Conservation (phyloP, 2,329 filamentous ascomycete genomes). For the Sphaerostilbella broomeana region DNA sequence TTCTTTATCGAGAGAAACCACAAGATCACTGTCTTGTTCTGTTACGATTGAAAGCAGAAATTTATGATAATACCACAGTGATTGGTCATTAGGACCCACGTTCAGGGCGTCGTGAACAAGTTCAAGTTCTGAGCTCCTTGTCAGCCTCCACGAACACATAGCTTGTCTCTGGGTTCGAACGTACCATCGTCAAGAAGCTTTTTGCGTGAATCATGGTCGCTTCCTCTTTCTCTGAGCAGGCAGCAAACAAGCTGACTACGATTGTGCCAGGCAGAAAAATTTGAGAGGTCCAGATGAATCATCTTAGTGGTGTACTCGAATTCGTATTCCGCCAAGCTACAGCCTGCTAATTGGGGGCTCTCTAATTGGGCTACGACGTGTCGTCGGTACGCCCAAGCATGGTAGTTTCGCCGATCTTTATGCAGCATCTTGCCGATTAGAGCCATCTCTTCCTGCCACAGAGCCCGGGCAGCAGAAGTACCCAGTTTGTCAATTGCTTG, state of each 20-base stretch:
- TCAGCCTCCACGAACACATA: not conserved
- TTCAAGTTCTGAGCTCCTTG: conserved; percentile 54
- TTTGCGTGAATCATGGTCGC: conserved; percentile 55
- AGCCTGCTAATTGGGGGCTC: conserved; percentile 42
- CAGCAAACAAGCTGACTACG: conserved; percentile 76
- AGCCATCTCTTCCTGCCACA: conserved; percentile 81
- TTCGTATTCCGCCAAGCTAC: conserved; percentile 69
- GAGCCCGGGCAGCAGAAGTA: conserved; percentile 44
- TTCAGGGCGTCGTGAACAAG: conserved; percentile 73
- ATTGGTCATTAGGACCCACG: conserved; percentile 89
- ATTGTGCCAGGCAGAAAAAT: conserved; percentile 96
- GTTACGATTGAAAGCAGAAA: conserved; percentile 69
- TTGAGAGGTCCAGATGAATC: conserved; percentile 79
- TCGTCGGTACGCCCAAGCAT: conserved; percentile 90
- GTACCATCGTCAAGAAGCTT: conserved; percentile 65
- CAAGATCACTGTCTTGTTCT: conserved; percentile 40
- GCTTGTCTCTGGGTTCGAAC: conserved; percentile 8
- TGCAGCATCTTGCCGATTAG: conserved; percentile 83
- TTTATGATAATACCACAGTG: conserved; percentile 94
- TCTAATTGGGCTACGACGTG: conserved; percentile 73
- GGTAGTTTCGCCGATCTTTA: conserved; percentile 85
- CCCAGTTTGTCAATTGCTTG: conserved; percentile 62
- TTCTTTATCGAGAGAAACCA: conserved; percentile 57
- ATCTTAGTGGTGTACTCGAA: conserved; percentile 87
- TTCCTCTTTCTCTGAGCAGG: conserved; percentile 63